Evolutionary conservation across 2,329 filamentous ascomycete genomes (phyloP), one percentile per base, ranked within the genome.

Genomic region (Trichocomaceae sp.): DNA sequence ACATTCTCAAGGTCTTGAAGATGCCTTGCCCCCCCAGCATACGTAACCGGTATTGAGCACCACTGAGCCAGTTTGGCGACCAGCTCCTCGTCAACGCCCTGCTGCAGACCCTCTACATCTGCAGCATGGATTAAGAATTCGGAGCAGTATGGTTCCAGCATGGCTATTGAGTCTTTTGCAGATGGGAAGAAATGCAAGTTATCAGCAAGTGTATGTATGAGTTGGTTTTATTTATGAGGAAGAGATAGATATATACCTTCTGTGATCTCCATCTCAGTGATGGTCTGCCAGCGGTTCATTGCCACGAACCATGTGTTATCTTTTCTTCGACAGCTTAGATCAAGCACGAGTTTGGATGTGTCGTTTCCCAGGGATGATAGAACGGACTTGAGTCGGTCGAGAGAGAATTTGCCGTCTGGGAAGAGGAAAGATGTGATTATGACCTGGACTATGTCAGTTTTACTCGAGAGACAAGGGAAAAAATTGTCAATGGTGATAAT

Each of bases 261-360:
- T 60, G 86, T 92, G 60, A 99, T 84, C 69, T 96, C 90, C 84
- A 96, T 95, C 65, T 96, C 89, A 1, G 93, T 97, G 54, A 97
- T 86, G 1, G 90, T 96, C 78, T 97, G 93, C 93, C 93, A 99
- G 71, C 95, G 95, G 72, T 99, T 89, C 86, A 95, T 99, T 54
- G 93, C 92, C n/a, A 99, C 93, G 65, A 88, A 90, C 93, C 93
- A 99, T 39, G 77, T 85, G 54, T 85, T 78, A 37, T 80, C 87
- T 57, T 84, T 85, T 56, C 85, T 80, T 50, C 93, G 84, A 69
- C 93, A 99, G 72, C 90, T 96, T 22, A 99, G 81, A 68, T 99
- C 93, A 68, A 99, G 91, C 61, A 99, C 92, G 48, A 99, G 83
- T 72, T 88, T 93, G 48, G 78, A 75, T 68, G 79, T 89, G 68